These are phyloP conservation scores for Pleurotus salmoneostramineus DNA, from an alignment of 768 basidiomycete species.

Conservation along the genomic window DNA sequence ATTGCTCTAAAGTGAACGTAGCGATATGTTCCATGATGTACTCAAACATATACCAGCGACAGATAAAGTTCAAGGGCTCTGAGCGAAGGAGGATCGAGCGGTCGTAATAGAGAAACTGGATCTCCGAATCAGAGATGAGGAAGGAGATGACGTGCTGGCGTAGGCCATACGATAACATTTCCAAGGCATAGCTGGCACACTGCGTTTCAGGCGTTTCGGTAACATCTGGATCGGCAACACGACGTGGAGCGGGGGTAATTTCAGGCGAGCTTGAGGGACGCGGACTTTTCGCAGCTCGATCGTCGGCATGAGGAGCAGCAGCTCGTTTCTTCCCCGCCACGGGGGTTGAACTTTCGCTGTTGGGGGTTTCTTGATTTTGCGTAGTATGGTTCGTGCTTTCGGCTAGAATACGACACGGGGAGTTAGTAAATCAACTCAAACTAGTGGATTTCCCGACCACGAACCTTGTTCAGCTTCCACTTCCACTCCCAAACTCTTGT, in stretches of 20 bases:
- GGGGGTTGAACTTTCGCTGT: too few species aligned
- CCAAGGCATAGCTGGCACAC: constrained; percentile 21
- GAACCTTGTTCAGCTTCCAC: not conserved
- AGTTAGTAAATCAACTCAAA: too few species aligned
- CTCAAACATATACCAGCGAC: constrained; percentile 2
- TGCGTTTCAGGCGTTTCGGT: constrained; percentile 8
- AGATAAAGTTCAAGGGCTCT: constrained; percentile 9
- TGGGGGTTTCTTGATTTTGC: too few species aligned
- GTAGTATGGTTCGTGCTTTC: too few species aligned
- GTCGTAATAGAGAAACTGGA: constrained; percentile 17
- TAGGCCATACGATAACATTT: constrained; percentile 17
- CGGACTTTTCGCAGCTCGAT: too few species aligned
- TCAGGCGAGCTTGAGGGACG: too few species aligned
- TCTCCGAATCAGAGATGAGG: constrained; percentile 11
- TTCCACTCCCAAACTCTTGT: not conserved
- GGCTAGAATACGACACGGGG: too few species aligned
- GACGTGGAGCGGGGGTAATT: too few species aligned
- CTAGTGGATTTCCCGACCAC: too few species aligned
- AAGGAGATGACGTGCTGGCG: constrained; percentile 16
- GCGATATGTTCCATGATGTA: not conserved
- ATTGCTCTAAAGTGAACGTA: not conserved
- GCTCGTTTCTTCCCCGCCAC: too few species aligned
- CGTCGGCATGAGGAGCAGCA: too few species aligned
- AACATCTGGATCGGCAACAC: not conserved
- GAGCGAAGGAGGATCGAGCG: constrained; percentile 15